phyloP scores from a whole-genome alignment of 805 yeast genomes.

The Kregervanrija pseudodelftensis region DNA sequence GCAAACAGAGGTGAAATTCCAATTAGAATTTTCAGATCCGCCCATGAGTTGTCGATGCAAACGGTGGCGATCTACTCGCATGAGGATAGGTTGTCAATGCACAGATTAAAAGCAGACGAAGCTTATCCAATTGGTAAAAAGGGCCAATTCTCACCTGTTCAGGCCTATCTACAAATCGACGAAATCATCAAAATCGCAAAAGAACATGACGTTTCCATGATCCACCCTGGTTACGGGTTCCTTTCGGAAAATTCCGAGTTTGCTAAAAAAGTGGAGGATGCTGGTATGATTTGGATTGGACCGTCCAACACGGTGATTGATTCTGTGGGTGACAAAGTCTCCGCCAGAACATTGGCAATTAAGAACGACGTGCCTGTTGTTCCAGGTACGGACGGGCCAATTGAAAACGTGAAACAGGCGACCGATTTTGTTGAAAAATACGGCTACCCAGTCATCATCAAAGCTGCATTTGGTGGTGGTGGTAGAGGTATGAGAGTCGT shows the following conservation, averaged over 20 bases:
- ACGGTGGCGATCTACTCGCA: constrained; percentile 96
- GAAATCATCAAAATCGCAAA: constrained; percentile 85
- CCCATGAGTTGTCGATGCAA: constrained; percentile 95
- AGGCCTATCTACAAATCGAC: constrained; percentile 92
- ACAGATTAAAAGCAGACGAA: constrained; percentile 89
- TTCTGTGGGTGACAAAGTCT: constrained; percentile 93
- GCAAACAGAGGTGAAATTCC: constrained; percentile 86
- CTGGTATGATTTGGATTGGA: constrained; percentile 94
- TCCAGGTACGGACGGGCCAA: constrained; percentile 98
- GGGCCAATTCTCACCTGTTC: constrained; percentile 91
- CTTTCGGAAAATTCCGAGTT: constrained; percentile 87
- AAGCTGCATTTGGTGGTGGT: constrained; percentile 99
- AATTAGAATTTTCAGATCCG: constrained; percentile 87
- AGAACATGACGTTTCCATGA: constrained; percentile 71
- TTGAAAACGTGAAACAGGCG: constrained; percentile 74
- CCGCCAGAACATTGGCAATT: constrained; percentile 83
- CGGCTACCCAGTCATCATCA: constrained; percentile 95
- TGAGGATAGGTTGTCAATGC: constrained; percentile 92
- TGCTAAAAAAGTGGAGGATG: constrained; percentile 83
- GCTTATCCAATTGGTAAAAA: constrained; percentile 85
- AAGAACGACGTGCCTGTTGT: constrained; percentile 83
- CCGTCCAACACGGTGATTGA: constrained; percentile 86
- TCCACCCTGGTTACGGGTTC: constrained; percentile 92
- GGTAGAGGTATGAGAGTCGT: constrained; percentile 99
- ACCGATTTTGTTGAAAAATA: constrained; percentile 67